Evolutionary conservation across 1,139 yeast genomes (phyloP), one percentile per base, ranked within the genome.

Genomic region (Protomyces arabidopsidicola): DNA sequence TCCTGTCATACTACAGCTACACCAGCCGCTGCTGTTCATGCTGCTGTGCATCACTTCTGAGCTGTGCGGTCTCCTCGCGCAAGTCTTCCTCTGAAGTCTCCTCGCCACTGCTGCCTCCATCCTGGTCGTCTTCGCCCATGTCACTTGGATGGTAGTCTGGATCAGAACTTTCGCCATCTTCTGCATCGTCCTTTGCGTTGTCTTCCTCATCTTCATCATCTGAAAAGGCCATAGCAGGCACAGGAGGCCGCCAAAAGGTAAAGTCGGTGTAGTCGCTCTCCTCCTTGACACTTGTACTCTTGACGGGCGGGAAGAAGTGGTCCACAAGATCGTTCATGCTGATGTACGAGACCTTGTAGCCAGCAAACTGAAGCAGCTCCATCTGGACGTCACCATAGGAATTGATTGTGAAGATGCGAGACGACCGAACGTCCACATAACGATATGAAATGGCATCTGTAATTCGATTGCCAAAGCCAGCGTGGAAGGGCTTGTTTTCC

Each of bases 301-400:
- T 45, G 22, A 60, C 70, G 0, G 98, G 96, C 14, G 99, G 99
- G 81, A 95, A 95, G 74, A 91, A 91, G 74, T 93, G 98, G 75
- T 95, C 99, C 14, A 95, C 98, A 67, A 95, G 79, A 74, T 93
- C 98, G 52, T 95, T 90, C 73, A 95, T 93, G 69, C 85, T 86
- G 63, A 95, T 84, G 73, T 95, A 95, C 0, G 95, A 85, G 61
- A 95, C 86, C 72, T 84, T 88, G 73, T 88, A 88, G 4, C 98
- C 98, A 0, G 98, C 96, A 71, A 95, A 79, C 73, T 95, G 98
- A 65, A 95, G 79, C 69, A 95, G 81, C 75, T 95, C 98, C 96
- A 95, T 87, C 77, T 90, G 97, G 39, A 95, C 98, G 70, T 95
- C 98, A 1, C 98, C 97, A 68, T 89, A 90, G 0, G 98, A 93